A percentile compares a stretch with the other conserved stretches of the same genome.
Evolutionary conservation across 2,329 filamentous ascomycete genomes (phyloP).

Genomic region (Aspergillus transmontanensis): DNA sequence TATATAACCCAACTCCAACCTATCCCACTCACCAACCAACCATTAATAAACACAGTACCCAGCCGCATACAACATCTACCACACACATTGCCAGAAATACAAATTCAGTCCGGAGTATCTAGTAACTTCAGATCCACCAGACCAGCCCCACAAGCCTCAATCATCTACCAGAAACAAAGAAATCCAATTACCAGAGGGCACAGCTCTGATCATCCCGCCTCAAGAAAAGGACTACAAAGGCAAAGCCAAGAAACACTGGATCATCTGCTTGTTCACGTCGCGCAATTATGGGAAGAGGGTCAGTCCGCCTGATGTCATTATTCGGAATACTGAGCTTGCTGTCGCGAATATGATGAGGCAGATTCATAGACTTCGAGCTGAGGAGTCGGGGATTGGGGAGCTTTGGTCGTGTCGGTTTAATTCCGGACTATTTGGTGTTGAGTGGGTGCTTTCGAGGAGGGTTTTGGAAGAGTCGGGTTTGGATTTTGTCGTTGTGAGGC

Average conservation of each 20-base stretch:
- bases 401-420: constrained; percentile 58
- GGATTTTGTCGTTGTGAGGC: constrained; percentile 38
- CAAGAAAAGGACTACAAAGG: constrained; percentile 37
- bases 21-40: background rate
- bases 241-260: constrained; percentile 49
- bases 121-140: constrained; percentile 7
- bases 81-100: constrained; percentile 47
- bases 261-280: constrained; percentile 63
- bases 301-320: constrained; percentile 44
- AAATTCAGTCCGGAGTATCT: constrained; percentile 16
- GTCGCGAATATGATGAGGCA: constrained; percentile 52
- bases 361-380: constrained; percentile 35
- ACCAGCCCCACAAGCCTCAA: background rate
- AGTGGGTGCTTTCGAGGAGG: constrained; percentile 53
- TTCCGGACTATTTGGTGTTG: constrained; percentile 58
- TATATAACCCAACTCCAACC: background rate
- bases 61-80: constrained; percentile 52
- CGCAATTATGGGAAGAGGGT: constrained; percentile 48
- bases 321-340: constrained; percentile 53
- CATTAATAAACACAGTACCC: constrained; percentile 47
- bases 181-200: constrained; percentile 44
- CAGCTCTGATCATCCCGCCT: constrained; percentile 57
- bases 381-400: constrained; percentile 11
- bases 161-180: constrained; percentile 15
- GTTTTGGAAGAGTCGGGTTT: constrained; percentile 46